These are phyloP conservation scores for Candida gigantensis DNA, from an alignment of 1,139 yeast genomes.

Conservation along the genomic window DNA sequence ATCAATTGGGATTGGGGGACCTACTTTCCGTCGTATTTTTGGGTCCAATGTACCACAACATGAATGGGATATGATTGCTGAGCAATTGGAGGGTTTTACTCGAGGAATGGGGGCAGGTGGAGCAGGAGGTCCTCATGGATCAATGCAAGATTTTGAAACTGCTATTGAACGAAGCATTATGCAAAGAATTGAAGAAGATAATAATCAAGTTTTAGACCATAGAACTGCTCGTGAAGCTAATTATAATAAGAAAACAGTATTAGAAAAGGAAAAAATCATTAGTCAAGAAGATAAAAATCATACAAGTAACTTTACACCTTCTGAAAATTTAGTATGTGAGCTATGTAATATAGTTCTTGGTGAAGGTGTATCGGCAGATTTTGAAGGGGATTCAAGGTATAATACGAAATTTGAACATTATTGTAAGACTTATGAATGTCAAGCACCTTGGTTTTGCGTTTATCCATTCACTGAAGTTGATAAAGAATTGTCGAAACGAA, in stretches of 20 bases:
- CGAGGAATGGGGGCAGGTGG: no score
- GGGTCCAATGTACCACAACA: no score
- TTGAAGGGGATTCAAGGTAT: conserved; percentile 34
- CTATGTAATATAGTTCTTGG: conserved; percentile 73
- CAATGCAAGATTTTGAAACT: conserved; percentile 8
- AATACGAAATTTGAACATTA: conserved; percentile 28
- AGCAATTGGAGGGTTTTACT: no score
- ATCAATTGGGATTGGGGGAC: no score
- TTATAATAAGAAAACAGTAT: conserved; percentile 30
- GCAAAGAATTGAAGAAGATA: conserved; percentile 45
- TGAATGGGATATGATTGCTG: no score
- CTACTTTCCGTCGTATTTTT: no score
- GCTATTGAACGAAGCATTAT: conserved; percentile 35
- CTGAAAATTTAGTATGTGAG: conserved; percentile 52
- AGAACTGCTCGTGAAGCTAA: conserved; percentile 33
- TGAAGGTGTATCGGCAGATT: conserved; percentile 63
- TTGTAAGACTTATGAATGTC: conserved; percentile 33
- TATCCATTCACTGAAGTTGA: conserved; percentile 55
- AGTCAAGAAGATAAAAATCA: conserved; percentile 28
- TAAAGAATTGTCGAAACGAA: conserved; percentile 61
- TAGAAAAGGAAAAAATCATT: conserved; percentile 30
- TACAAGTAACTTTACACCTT: conserved; percentile 37
- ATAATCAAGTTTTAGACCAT: conserved; percentile 37
- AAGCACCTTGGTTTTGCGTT: conserved; percentile 68
- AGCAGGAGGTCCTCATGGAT: no score